Evolutionary conservation across 1,284 basidiomycete species (phyloP).

Genomic region (Peniophora sp.): DNA sequence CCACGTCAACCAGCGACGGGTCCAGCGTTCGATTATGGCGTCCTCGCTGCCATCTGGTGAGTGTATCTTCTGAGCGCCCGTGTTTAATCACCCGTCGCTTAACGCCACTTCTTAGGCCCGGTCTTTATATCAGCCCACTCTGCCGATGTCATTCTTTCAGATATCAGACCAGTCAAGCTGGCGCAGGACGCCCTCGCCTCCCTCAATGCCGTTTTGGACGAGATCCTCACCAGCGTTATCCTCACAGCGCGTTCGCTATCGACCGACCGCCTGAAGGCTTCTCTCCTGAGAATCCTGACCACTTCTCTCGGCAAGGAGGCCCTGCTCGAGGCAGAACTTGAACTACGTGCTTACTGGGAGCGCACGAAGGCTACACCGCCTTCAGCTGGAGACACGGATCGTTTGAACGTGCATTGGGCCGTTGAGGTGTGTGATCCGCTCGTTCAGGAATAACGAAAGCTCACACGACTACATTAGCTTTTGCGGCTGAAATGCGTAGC

Average conservation of each 20-base stretch:
- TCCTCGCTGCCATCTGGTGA: too few species aligned
- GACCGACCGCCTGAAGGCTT: conserved; percentile 68
- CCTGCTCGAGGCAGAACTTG: conserved; percentile 86
- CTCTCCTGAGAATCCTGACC: conserved; percentile 66
- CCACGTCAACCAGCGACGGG: too few species aligned
- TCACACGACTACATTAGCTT: conserved; percentile 33
- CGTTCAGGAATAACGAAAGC: neutral
- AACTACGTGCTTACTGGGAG: conserved; percentile 81
- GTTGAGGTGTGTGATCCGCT: conserved; percentile 50
- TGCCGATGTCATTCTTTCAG: conserved; percentile 84
- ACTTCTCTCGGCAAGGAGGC: conserved; percentile 82
- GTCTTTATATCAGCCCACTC: conserved; percentile 73
- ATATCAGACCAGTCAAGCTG: conserved; percentile 83
- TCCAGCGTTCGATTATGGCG: too few species aligned
- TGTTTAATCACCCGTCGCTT: too few species aligned
- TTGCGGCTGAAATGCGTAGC: conserved; percentile 78
- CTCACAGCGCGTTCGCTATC: conserved; percentile 64
- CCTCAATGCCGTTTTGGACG: conserved; percentile 84
- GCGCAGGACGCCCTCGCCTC: conserved; percentile 63
- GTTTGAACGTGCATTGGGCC: conserved; percentile 63
- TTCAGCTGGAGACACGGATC: conserved; percentile 30
- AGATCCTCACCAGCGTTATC: conserved; percentile 74
- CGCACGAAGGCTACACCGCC: conserved; percentile 39
- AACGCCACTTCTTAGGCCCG: conserved; percentile 32
- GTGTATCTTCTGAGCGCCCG: too few species aligned